These are phyloP conservation scores for Aspergillus saccharolyticus DNA, from an alignment of 495 filamentous ascomycete genomes.

Conservation along the genomic window DNA sequence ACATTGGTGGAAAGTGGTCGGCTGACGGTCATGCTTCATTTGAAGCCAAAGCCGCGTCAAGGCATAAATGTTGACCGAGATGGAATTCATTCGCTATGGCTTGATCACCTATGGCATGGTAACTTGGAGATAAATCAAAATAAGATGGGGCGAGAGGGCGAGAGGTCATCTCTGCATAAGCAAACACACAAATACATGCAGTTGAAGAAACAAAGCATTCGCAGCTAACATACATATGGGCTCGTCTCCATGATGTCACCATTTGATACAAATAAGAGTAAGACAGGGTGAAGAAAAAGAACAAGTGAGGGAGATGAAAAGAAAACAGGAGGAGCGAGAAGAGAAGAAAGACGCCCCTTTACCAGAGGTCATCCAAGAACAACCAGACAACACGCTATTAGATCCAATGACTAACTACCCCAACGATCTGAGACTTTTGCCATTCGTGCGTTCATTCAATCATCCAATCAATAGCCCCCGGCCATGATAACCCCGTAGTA, in stretches of 20 bases:
- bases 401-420: not conserved
- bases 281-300: conserved; percentile 5
- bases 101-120: too few relatives aligned
- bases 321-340: not conserved
- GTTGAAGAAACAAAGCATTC: not conserved
- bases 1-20: too few relatives aligned
- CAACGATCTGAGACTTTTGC: not conserved
- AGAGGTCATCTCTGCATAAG: not conserved
- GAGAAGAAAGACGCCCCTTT: not conserved
- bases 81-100: too few relatives aligned
- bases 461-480: conserved; percentile 30
- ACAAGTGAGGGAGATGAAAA: not conserved
- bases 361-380: not conserved
- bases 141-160: too few relatives aligned
- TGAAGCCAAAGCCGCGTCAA: too few relatives aligned
- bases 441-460: not conserved
- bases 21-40: too few relatives aligned
- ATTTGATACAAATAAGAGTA: conserved; percentile 1
- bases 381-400: not conserved
- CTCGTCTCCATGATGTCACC: not conserved
- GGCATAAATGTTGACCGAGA: too few relatives aligned
- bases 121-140: too few relatives aligned
- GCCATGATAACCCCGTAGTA: conserved; percentile 59
- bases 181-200: not conserved
- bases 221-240: not conserved